Conservation (phyloP, 2,329 filamentous ascomycete species). For the Dendrostoma leiphaemia region DNA sequence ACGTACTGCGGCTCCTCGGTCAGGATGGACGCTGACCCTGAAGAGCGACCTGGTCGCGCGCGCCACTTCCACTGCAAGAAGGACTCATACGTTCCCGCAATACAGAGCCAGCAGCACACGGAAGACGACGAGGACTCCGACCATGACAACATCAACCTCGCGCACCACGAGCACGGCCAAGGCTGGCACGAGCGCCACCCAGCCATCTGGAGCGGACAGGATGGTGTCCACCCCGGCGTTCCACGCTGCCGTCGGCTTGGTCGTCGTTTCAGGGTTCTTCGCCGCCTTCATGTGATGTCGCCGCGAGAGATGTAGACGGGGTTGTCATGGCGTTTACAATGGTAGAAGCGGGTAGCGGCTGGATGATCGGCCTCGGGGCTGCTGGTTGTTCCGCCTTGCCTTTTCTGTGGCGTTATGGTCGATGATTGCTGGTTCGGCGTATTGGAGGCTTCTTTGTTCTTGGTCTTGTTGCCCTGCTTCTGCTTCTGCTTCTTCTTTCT, state of each 20-base stretch:
- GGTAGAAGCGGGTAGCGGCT: neutral
- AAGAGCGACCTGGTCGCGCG: neutral
- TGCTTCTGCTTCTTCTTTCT: no score
- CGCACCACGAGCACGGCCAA: neutral
- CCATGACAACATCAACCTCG: neutral
- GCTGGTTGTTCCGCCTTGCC: no score
- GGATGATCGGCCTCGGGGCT: neutral
- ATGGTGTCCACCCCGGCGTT: neutral
- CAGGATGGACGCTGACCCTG: constrained; percentile 10
- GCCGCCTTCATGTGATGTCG: neutral
- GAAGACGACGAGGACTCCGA: neutral
- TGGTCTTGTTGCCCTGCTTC: no score
- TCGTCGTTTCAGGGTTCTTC: constrained; percentile 3
- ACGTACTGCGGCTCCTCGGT: constrained; percentile 2
- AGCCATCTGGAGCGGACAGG: neutral
- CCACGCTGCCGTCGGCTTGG: neutral
- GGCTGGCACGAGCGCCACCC: neutral
- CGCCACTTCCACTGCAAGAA: neutral
- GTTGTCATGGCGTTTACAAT: neutral
- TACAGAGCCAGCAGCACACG: neutral
- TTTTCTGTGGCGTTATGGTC: neutral
- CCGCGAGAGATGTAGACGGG: neutral
- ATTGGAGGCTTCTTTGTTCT: no score
- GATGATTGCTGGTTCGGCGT: no score
- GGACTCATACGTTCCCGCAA: neutral